Evolutionary conservation across 805 yeast genomes (phyloP).

Genomic region (Myxozyma sirexii): DNA sequence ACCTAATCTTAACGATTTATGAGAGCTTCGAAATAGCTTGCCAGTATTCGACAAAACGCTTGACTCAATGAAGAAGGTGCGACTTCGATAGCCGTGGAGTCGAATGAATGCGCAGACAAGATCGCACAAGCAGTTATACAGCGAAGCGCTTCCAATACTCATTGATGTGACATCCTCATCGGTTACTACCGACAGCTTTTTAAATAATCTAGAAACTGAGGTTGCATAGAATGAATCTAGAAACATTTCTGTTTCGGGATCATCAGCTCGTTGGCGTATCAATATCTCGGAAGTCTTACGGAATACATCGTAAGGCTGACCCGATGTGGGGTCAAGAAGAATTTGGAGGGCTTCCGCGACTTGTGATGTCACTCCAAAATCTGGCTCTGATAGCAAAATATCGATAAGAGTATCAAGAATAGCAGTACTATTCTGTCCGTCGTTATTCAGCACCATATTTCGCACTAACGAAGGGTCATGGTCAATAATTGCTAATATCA

Average conservation of each 20-base stretch:
- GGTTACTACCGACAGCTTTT: constrained; percentile 48
- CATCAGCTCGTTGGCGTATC: constrained; percentile 25
- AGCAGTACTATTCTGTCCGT: constrained; percentile 17
- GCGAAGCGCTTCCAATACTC: constrained; percentile 34
- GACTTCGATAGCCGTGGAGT: constrained; percentile 63
- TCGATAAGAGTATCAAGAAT: constrained; percentile 51
- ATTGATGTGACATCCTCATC: constrained; percentile 1
- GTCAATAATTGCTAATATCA: constrained; percentile 77
- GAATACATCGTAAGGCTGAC: constrained; percentile 25
- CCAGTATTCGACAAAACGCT: constrained; percentile 60
- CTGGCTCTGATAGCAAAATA: constrained; percentile 62
- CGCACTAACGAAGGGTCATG: constrained; percentile 59
- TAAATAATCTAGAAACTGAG: constrained; percentile 62
- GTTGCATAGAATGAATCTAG: constrained; percentile 62
- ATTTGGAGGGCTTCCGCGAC: constrained; percentile 81
- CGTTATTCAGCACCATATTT: constrained; percentile 10
- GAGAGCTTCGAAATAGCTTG: constrained; percentile 50
- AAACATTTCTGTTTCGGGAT: constrained; percentile 42
- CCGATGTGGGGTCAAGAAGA: constrained; percentile 59
- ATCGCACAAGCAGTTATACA: constrained; percentile 66
- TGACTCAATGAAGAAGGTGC: constrained; percentile 65
- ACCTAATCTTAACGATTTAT: constrained; percentile 38
- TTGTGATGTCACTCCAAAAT: constrained; percentile 76
- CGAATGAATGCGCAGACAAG: constrained; percentile 66
- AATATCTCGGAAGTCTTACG: constrained; percentile 21